These are phyloP conservation scores for Plasmodium ovale DNA, from an alignment of 169 alveolate genomes.

Conservation along the genomic window DNA sequence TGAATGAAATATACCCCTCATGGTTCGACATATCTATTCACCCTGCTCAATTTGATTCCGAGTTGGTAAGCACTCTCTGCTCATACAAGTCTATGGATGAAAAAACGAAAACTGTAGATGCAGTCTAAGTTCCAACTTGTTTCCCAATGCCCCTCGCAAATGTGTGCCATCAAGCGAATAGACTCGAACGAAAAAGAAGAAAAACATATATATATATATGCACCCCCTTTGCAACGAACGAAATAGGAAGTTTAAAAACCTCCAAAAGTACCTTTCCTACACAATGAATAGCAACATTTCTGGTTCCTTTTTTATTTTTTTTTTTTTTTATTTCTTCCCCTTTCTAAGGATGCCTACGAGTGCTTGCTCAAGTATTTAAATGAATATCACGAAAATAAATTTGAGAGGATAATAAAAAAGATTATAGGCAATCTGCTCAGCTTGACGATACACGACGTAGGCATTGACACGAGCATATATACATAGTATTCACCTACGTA, in stretches of 20 bases:
- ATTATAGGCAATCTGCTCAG: conserved; percentile 8
- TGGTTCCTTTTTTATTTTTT: background rate
- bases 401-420: conserved; percentile 47
- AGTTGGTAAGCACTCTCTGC: conserved; percentile 23
- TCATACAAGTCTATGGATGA: background rate
- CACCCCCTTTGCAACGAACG: background rate
- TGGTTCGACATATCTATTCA: conserved; percentile 75
- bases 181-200: too few relatives aligned
- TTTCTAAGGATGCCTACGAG: conserved; percentile 53
- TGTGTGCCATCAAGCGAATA: too few relatives aligned
- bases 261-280: background rate
- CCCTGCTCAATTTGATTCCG: conserved; percentile 76
- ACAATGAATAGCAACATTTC: background rate
- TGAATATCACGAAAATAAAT: conserved; percentile 71
- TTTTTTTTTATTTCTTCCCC: background rate
- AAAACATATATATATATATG: background rate
- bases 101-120: background rate
- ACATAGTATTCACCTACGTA: background rate
- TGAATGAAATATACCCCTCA: conserved; percentile 75
- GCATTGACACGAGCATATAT: background rate
- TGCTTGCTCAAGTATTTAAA: conserved; percentile 60
- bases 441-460: conserved; percentile 44
- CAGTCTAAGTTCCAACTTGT: too few relatives aligned
- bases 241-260: background rate
- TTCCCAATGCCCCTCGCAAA: too few relatives aligned